Evolutionary conservation across 306 rosid genomes (phyloP).

Genomic region (Hippophae gyantsensis): DNA sequence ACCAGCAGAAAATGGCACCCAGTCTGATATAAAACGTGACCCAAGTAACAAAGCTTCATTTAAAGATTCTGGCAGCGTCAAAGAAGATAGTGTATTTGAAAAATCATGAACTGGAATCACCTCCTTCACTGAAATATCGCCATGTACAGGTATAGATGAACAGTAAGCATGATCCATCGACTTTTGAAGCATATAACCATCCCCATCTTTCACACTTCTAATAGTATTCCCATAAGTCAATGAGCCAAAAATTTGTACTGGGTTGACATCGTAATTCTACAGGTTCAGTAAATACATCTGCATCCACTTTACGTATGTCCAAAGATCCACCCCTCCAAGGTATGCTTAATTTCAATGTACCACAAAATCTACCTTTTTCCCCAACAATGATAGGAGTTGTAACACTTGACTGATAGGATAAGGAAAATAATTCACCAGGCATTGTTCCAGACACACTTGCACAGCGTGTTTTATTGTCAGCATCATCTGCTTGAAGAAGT

Average conservation of each 20-base stretch:
- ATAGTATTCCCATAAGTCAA: slow-evolving; percentile 47
- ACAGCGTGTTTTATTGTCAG: slow-evolving; percentile 18
- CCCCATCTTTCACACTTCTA: slow-evolving; percentile 29
- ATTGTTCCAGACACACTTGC: slow-evolving; percentile 22
- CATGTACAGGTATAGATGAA: slow-evolving; percentile 31
- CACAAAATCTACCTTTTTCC: slow-evolving; percentile 69
- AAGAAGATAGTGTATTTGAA: slow-evolving; percentile 26
- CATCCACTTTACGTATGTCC: slow-evolving; percentile 76
- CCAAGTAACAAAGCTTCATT: slow-evolving; percentile 46
- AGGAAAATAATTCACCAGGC: slow-evolving; percentile 30
- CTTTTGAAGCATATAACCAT: slow-evolving; percentile 22
- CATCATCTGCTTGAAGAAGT: slow-evolving; percentile 53
- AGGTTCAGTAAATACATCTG: slow-evolving; percentile 66
- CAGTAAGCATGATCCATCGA: slow-evolving; percentile 28
- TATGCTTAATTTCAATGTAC: slow-evolving; percentile 67
- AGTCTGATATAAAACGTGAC: slow-evolving; percentile 66
- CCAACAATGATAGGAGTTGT: slow-evolving; percentile 62
- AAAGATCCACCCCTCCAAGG: slow-evolving; percentile 95
- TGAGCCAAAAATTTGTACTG: slow-evolving; percentile 57
- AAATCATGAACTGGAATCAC: slow-evolving; percentile 23
- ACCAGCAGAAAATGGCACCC: slow-evolving; percentile 56
- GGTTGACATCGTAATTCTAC: slow-evolving; percentile 68
- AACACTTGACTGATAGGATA: slow-evolving; percentile 26
- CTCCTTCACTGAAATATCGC: slow-evolving; percentile 21
- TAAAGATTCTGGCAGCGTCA: slow-evolving; percentile 27